Percentiles rank a stretch among this genome's conserved stretches.
Evolutionary conservation across 148 eudicot species (phyloP).

Genomic region (Camellia sinensis): DNA sequence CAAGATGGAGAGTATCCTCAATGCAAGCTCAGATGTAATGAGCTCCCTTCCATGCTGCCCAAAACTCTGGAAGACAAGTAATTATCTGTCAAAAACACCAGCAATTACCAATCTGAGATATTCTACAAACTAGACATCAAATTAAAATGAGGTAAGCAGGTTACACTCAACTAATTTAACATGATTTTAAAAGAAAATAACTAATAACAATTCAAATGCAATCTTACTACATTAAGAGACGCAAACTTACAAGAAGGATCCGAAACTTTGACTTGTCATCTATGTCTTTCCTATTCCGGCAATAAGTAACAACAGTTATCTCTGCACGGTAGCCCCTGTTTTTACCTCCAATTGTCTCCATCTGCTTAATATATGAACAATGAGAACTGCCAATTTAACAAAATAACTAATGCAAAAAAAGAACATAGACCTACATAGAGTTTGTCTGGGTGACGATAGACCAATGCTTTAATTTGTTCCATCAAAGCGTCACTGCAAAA

Average conservation of each 20-base stretch:
- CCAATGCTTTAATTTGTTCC: constrained; percentile 76
- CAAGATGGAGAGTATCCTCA: constrained; percentile 74
- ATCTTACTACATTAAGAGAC: background rate
- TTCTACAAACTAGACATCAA: constrained; percentile 33
- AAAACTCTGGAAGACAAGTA: constrained; percentile 99
- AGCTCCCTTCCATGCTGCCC: constrained; percentile 99
- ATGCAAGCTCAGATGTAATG: constrained; percentile 90
- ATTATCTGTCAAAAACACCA: constrained; percentile 99
- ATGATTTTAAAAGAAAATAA: background rate
- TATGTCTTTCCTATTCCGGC: constrained; percentile 51
- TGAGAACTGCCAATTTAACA: constrained; percentile 3
- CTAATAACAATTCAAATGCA: background rate
- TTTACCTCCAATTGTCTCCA: constrained; percentile 62
- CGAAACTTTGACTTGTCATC: constrained; percentile 72
- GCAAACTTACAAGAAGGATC: constrained; percentile 83
- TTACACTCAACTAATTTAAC: background rate
- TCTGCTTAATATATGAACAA: constrained; percentile 36
- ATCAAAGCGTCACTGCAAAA: constrained; percentile 62
- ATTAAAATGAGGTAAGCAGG: constrained; percentile 5
- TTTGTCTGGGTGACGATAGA: constrained; percentile 76
- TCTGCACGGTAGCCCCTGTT: constrained; percentile 77
- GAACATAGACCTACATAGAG: constrained; percentile 45
- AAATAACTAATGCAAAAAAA: background rate
- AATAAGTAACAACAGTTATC: constrained; percentile 70
- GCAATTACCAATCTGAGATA: constrained; percentile 82